These are phyloP conservation scores for Chalaropsis thielavioides DNA, from an alignment of 2,329 filamentous ascomycete genomes.

Conservation along the genomic window DNA sequence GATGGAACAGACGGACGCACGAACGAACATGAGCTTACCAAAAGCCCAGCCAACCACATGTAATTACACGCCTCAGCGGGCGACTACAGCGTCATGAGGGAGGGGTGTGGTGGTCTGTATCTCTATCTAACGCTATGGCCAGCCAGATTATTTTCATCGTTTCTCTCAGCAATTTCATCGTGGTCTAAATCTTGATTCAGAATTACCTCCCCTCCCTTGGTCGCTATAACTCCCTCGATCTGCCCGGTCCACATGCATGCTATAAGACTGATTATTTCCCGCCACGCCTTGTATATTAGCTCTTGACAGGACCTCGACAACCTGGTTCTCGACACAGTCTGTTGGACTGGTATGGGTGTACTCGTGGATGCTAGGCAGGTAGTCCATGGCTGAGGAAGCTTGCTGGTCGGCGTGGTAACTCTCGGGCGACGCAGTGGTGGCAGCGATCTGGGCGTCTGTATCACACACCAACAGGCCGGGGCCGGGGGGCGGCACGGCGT, in stretches of 20 bases:
- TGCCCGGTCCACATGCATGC: not conserved
- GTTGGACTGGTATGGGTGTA: not conserved
- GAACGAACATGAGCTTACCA: no score
- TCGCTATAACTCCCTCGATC: not conserved
- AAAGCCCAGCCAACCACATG: no score
- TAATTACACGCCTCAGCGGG: no score
- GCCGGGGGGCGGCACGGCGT: constrained; percentile 10
- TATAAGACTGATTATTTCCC: not conserved
- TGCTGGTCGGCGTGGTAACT: not conserved
- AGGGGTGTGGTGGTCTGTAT: no score
- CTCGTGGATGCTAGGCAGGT: constrained; percentile 3
- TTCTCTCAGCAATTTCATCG: not conserved
- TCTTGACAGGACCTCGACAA: constrained; percentile 9
- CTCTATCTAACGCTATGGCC: not conserved
- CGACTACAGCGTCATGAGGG: no score
- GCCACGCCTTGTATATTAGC: constrained; percentile 9
- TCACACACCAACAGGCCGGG: constrained; percentile 11
- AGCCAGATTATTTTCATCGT: not conserved
- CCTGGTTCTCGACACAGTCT: constrained; percentile 11
- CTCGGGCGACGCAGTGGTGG: not conserved
- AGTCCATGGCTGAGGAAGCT: not conserved
- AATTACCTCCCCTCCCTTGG: not conserved
- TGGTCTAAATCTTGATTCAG: not conserved
- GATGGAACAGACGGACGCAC: no score
- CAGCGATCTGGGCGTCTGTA: not conserved